These are phyloP conservation scores for Dactylellina drechsleri DNA, from an alignment of 2,329 filamentous ascomycete genomes.

Conservation along the genomic window DNA sequence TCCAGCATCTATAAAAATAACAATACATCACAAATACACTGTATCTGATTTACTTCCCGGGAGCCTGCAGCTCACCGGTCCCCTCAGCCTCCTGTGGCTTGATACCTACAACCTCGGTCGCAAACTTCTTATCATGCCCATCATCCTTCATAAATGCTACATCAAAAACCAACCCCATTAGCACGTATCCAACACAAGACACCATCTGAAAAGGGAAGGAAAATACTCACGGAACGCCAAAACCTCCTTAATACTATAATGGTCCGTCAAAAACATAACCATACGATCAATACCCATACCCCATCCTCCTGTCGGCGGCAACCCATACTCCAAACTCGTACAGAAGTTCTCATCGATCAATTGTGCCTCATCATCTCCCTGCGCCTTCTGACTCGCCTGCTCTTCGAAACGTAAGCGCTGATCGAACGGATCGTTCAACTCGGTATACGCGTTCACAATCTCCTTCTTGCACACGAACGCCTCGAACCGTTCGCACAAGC, in stretches of 20 bases:
- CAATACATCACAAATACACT: not conserved
- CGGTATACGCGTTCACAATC: conserved; percentile 95
- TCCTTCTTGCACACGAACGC: conserved; percentile 98
- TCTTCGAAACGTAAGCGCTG: conserved; percentile 92
- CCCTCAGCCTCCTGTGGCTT: conserved; percentile 49
- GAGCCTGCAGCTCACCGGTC: conserved; percentile 39
- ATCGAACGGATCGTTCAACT: conserved; percentile 97
- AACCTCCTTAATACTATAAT: conserved; percentile 96
- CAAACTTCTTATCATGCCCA: conserved; percentile 66
- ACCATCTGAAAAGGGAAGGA: not conserved
- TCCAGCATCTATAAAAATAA: not conserved
- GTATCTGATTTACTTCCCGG: conserved; percentile 21
- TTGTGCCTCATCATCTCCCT: conserved; percentile 97
- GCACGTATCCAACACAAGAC: not conserved
- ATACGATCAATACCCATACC: conserved; percentile 94
- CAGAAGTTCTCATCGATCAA: conserved; percentile 96
- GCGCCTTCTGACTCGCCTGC: conserved; percentile 93
- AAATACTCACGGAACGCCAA: conserved; percentile 75
- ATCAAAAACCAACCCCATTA: conserved; percentile 10
- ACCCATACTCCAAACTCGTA: conserved; percentile 84
- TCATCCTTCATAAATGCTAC: conserved; percentile 91
- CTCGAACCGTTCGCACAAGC: conserved; percentile 96
- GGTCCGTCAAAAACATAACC: conserved; percentile 94
- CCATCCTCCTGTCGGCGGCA: conserved; percentile 95
- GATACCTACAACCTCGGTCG: conserved; percentile 59